Evolutionary conservation across 306 rosid species (phyloP).

Genomic region (Castanea sativa): DNA sequence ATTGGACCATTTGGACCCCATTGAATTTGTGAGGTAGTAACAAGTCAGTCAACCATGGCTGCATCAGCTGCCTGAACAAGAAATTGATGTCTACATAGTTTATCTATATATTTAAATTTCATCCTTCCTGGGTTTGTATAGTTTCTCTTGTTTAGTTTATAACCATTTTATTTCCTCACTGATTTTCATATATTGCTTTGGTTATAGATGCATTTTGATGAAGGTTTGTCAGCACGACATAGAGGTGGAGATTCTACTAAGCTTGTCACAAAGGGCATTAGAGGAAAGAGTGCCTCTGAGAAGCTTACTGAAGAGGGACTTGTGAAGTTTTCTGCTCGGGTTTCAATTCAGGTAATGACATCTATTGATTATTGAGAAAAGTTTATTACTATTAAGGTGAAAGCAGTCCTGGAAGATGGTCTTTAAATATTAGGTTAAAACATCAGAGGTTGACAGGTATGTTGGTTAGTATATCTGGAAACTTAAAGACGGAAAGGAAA

Average conservation of each 20-base stretch:
- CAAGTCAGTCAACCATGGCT: too few relatives aligned
- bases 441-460: not conserved
- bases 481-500: not conserved
- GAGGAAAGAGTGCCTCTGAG: conserved; percentile 79
- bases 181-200: not conserved
- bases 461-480: not conserved
- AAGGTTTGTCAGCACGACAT: conserved; percentile 82
- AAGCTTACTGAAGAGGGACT: conserved; percentile 96
- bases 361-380: conserved; percentile 15
- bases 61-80: not conserved
- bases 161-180: conserved; percentile 1
- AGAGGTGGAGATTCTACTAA: conserved; percentile 84
- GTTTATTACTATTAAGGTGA: not conserved
- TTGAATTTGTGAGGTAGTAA: too few relatives aligned
- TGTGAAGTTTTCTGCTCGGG: conserved; percentile 82
- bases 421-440: not conserved
- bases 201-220: conserved; percentile 91
- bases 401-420: conserved; percentile 1
- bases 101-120: not conserved
- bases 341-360: conserved; percentile 82
- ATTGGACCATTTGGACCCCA: too few relatives aligned
- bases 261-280: conserved; percentile 70
- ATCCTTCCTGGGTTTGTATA: conserved; percentile 12
- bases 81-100: not conserved
- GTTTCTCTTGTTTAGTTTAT: conserved; percentile 2